phyloP scores from a whole-genome alignment of 768 basidiomycete genomes.

The Melanogaster broomeanus region DNA sequence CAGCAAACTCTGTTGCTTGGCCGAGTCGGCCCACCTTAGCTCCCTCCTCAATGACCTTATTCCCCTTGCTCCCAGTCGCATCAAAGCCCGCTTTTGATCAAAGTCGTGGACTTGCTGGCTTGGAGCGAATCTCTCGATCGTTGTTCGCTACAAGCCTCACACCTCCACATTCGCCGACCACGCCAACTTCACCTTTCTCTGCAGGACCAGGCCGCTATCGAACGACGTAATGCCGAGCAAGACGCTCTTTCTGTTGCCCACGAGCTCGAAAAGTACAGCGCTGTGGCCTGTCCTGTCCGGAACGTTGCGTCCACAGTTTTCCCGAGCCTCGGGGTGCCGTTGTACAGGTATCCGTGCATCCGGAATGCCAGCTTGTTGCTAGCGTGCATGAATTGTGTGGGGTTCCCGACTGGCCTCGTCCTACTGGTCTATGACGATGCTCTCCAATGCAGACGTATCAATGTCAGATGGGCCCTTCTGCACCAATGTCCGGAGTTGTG shows the following conservation, averaged over 20 bases:
- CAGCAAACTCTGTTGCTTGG: too few relatives aligned
- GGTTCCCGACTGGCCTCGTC: constrained; percentile 21
- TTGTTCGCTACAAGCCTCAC: too few relatives aligned
- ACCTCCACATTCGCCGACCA: too few relatives aligned
- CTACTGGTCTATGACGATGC: constrained; percentile 15
- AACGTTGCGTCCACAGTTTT: constrained; percentile 15
- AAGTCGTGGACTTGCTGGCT: too few relatives aligned
- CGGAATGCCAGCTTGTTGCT: constrained; percentile 18
- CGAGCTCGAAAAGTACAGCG: constrained; percentile 25
- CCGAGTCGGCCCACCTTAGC: too few relatives aligned
- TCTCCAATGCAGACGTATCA: constrained; percentile 9
- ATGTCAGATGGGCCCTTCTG: constrained; percentile 16
- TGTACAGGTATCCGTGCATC: constrained; percentile 20
- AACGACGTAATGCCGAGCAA: constrained; percentile 15
- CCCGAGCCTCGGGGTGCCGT: constrained; percentile 18
- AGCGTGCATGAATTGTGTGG: constrained; percentile 22
- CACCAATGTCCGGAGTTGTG: constrained; percentile 32
- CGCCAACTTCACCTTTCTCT: too few relatives aligned
- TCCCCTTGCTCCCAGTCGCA: too few relatives aligned
- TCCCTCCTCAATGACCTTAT: too few relatives aligned
- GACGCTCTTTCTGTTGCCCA: constrained; percentile 26
- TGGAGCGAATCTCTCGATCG: too few relatives aligned
- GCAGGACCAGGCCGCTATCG: too few relatives aligned
- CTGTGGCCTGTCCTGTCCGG: constrained; percentile 24
- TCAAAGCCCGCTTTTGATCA: too few relatives aligned